Conservation (phyloP, 2,329 filamentous ascomycete species). For the Akanthomyces dipterigenus region DNA sequence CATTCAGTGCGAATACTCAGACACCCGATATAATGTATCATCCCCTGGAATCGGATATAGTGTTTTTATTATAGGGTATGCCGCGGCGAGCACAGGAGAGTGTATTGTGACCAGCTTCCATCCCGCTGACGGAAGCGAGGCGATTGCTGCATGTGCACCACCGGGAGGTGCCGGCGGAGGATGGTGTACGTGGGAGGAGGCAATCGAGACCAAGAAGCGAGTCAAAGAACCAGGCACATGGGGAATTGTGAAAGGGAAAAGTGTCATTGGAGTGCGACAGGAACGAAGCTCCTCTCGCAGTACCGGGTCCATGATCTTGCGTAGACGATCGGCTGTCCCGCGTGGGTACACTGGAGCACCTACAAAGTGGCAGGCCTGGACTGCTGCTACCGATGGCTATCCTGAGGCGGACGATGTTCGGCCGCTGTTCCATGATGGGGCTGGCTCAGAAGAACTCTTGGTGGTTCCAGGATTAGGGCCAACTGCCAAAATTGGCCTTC, state of each 20-base stretch:
- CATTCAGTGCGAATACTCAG: constrained; percentile 52
- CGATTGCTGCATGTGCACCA: constrained; percentile 44
- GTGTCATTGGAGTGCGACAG: constrained; percentile 56
- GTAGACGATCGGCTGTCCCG: constrained; percentile 14
- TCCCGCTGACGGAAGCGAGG: constrained; percentile 44
- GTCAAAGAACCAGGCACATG: constrained; percentile 59
- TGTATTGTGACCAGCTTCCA: constrained; percentile 60
- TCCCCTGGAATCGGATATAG: constrained; percentile 41
- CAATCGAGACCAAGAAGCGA: constrained; percentile 43
- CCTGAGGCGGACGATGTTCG: constrained; percentile 38
- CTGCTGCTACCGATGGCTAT: constrained; percentile 39
- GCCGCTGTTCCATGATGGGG: constrained; percentile 35
- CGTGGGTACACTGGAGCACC: constrained; percentile 7
- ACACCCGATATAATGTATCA: constrained; percentile 14
- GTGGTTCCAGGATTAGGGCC: constrained; percentile 62
- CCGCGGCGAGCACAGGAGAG: constrained; percentile 50
- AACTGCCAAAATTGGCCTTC: constrained; percentile 53
- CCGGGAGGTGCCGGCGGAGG: constrained; percentile 32
- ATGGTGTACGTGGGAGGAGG: constrained; percentile 45
- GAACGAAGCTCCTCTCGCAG: constrained; percentile 20
- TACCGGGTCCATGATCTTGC: constrained; percentile 1
- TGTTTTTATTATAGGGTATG: constrained; percentile 60
- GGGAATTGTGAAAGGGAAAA: constrained; percentile 54
- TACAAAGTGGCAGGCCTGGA: constrained; percentile 47
- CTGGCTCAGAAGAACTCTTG: constrained; percentile 42